phyloP scores from a whole-genome alignment of 148 eudicot species.

The Polygonum maritimum region DNA sequence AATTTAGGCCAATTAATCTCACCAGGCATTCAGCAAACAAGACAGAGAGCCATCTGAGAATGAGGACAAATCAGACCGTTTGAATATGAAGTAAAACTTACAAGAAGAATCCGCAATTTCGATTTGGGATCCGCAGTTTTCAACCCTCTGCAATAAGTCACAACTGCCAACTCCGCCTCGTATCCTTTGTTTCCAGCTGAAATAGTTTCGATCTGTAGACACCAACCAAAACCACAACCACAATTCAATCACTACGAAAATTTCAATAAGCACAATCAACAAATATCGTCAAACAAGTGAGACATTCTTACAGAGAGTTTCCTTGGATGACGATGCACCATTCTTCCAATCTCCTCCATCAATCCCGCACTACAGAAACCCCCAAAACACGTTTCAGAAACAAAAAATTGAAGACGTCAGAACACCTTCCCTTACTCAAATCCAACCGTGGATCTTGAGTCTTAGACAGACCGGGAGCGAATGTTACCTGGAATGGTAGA shows the following conservation, averaged over 20 bases:
- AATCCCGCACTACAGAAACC: constrained; percentile 47
- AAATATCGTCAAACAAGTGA: too few relatives aligned
- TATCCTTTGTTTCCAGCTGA: constrained; percentile 69
- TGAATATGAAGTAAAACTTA: constrained; percentile 29
- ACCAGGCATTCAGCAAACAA: not conserved
- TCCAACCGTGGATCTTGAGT: not conserved
- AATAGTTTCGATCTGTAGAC: constrained; percentile 60
- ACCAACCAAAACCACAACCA: constrained; percentile 1
- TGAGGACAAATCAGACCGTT: not conserved
- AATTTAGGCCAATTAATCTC: not conserved
- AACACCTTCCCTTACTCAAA: not conserved
- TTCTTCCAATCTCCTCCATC: constrained; percentile 62
- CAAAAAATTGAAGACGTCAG: not conserved
- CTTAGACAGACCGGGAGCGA: not conserved
- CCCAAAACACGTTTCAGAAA: constrained; percentile 8
- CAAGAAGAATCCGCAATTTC: constrained; percentile 82
- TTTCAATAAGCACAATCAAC: not conserved
- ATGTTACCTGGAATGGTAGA: constrained; percentile 69
- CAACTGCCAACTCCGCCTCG: constrained; percentile 55
- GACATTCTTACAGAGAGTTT: constrained; percentile 45
- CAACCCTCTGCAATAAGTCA: constrained; percentile 65
- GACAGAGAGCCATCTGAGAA: not conserved
- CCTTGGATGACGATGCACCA: constrained; percentile 79
- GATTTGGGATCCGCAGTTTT: constrained; percentile 46
- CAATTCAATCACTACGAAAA: not conserved